phyloP scores from a whole-genome alignment of 73 alveolate genomes.

The Diophrys sp. region DNA sequence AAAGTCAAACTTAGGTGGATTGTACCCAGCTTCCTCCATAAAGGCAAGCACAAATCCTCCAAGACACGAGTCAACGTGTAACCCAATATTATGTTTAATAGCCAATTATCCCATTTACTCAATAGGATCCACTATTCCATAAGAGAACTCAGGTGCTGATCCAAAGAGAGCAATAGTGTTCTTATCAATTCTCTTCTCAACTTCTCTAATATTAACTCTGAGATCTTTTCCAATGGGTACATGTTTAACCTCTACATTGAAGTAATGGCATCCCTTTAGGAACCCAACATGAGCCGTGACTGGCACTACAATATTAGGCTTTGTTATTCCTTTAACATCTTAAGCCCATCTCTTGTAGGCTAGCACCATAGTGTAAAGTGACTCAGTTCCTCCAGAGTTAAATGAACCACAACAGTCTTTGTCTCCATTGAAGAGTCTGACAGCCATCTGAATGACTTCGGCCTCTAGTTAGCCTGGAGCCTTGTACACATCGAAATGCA shows the following conservation, averaged over 20 bases:
- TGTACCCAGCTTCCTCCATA: not conserved
- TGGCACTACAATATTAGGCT: slow-evolving; percentile 81
- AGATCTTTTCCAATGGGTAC: slow-evolving; percentile 71
- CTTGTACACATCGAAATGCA: slow-evolving; percentile 70
- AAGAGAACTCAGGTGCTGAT: slow-evolving; percentile 93
- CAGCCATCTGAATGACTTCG: slow-evolving; percentile 91
- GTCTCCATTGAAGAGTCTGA: slow-evolving; percentile 90
- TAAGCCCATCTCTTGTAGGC: slow-evolving; percentile 87
- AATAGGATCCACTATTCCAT: slow-evolving; percentile 91
- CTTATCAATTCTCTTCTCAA: slow-evolving; percentile 62
- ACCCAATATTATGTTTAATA: slow-evolving; percentile 55
- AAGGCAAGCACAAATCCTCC: not conserved
- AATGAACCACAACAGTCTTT: slow-evolving; percentile 89
- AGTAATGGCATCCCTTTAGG: slow-evolving; percentile 86
- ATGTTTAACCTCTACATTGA: slow-evolving; percentile 76
- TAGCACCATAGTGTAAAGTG: slow-evolving; percentile 85
- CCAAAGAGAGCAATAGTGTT: slow-evolving; percentile 90
- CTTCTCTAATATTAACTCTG: slow-evolving; percentile 65
- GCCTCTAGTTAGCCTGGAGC: slow-evolving; percentile 83
- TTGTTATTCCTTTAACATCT: slow-evolving; percentile 55
- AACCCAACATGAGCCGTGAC: slow-evolving; percentile 95
- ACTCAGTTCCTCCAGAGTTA: slow-evolving; percentile 97
- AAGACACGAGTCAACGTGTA: slow-evolving; percentile 66
- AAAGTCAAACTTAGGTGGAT: not conserved
- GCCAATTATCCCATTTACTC: slow-evolving; percentile 81